Percentiles rank a stretch among this genome's conserved stretches.
Evolutionary conservation across 768 basidiomycete species (phyloP).

Genomic region (Tricholoma saponaceum): DNA sequence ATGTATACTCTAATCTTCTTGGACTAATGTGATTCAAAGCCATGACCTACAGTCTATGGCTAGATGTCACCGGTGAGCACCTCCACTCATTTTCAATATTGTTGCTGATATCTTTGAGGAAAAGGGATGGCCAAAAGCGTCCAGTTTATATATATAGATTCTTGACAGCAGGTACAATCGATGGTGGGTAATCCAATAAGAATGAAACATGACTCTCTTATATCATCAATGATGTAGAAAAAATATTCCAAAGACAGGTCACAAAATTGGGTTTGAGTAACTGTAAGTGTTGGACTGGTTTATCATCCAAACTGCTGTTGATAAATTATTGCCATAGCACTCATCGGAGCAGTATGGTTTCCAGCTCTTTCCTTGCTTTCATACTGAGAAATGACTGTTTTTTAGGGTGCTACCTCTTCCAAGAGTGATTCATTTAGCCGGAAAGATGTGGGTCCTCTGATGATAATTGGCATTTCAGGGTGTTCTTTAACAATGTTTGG

Average conservation of each 20-base stretch:
- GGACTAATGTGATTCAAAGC: constrained; percentile 29
- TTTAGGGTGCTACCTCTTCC: constrained; percentile 36
- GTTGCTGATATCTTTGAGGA: constrained; percentile 8
- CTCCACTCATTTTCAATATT: background rate
- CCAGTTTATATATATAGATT: constrained; percentile 90
- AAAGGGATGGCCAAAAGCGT: constrained; percentile 89
- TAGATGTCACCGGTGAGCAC: constrained; percentile 78
- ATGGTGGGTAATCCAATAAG: constrained; percentile 46
- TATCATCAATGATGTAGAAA: constrained; percentile 45
- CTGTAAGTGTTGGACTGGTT: constrained; percentile 42
- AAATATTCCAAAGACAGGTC: constrained; percentile 91
- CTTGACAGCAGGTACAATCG: constrained; percentile 84
- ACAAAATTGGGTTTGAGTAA: constrained; percentile 90
- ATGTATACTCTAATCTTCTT: background rate
- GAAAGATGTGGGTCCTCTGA: constrained; percentile 61
- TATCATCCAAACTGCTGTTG: background rate
- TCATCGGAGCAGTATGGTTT: constrained; percentile 63
- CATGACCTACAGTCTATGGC: constrained; percentile 98
- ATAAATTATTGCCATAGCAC: constrained; percentile 35
- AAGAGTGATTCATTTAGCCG: constrained; percentile 84
- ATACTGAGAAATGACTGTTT: background rate
- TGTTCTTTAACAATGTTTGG: background rate
- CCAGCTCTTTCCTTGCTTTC: background rate
- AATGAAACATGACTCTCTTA: background rate
- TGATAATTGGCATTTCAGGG: background rate